Evolutionary conservation across 2,329 filamentous ascomycete genomes (phyloP), one percentile per base, ranked within the genome.

Genomic region (Nigrospora oryzae): DNA sequence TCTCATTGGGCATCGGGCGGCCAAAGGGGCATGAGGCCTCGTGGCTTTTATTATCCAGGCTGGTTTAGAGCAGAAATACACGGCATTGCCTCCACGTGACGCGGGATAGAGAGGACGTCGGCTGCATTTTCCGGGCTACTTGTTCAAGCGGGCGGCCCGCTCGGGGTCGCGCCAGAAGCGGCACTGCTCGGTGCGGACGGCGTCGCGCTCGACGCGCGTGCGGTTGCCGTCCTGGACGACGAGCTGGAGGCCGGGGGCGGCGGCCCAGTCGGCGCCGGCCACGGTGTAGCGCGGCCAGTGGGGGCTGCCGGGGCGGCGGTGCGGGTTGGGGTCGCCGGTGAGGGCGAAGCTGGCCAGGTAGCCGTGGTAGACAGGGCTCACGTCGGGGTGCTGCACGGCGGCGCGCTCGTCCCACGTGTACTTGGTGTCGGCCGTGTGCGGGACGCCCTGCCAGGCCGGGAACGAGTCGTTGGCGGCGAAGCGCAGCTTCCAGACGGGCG

Each of bases 301-400:
- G 3, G 54, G 54, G 14, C 51, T 46, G 3, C 50, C 38, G 12
- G 44, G 36, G 6, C 51, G 48, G 30, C 50, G 50, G 16, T 47
- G 49, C 0, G 44, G 47, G 15, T 67, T 67, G 0, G 65, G 65
- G 44, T 67, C 52, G 1, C 65, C 64, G 0, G 55, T 53, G 0
- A 56, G 49, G 3, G 66, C 63, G 40, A 68, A 67, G 33, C 63
- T 67, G 1, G 64, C 53, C 37, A 66, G 48, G 36, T 68, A 64
- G 0, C 52, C 61, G 33, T 68, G 65, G 32, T 65, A 66, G 0
- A 62, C 17, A 16, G 59, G 58, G 8, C 63, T 56, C n/a, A 66
- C 53, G 15, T 64, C 63, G 0, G 63, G 64, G 15, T 63, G 57
- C 46, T 64, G 63, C 1, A 59, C 53, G 2, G 48, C 50, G 0